phyloP scores from a whole-genome alignment of 2,329 filamentous ascomycete species.

The Hymenoscyphus scutula region DNA sequence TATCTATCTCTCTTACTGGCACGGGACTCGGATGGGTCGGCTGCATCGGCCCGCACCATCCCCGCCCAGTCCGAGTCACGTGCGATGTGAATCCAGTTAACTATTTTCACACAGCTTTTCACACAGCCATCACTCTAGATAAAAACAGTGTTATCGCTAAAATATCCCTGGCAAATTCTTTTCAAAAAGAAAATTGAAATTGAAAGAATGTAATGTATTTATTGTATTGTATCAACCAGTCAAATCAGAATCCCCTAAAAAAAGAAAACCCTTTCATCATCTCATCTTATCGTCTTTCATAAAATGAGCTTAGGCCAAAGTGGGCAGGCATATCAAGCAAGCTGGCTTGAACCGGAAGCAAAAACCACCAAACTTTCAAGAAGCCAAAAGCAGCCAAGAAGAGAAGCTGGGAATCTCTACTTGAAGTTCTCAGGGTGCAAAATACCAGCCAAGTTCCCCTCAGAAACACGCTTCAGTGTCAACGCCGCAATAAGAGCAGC shows the following conservation, averaged over 20 bases:
- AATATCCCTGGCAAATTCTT: no score
- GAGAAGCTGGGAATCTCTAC: background rate
- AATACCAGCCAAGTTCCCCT: constrained; percentile 62
- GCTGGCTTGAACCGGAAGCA: background rate
- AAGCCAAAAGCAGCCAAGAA: background rate
- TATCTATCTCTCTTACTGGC: no score
- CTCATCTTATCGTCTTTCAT: background rate
- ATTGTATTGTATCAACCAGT: background rate
- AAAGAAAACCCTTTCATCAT: background rate
- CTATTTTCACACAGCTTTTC: no score
- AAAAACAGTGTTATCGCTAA: no score
- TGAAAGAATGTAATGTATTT: background rate
- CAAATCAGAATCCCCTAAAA: background rate
- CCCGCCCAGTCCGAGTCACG: no score
- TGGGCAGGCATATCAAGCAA: background rate
- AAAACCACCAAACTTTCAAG: background rate
- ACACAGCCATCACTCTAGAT: no score
- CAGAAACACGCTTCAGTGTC: constrained; percentile 62
- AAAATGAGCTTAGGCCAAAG: background rate
- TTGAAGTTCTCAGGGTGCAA: constrained; percentile 60
- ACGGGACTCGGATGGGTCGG: no score
- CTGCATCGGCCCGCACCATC: no score
- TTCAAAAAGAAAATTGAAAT: no score
- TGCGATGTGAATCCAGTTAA: no score
- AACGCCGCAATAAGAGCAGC: constrained; percentile 86